Evolutionary conservation across 768 basidiomycete genomes (phyloP).

Genomic region (Boletus pseudo-olivaceus): DNA sequence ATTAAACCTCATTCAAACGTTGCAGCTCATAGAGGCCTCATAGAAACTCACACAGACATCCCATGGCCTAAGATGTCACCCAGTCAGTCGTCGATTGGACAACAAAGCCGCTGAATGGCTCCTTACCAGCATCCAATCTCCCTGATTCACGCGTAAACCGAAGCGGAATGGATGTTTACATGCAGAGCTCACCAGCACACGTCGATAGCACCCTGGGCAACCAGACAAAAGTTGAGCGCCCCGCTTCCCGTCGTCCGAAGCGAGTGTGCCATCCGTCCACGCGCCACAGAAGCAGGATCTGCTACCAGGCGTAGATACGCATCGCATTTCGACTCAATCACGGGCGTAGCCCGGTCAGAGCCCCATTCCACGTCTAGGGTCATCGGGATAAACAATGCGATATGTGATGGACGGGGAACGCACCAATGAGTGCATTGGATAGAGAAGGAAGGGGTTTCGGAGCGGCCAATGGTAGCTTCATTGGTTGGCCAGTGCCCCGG

Average conservation of each 20-base stretch:
- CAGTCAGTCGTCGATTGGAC: not conserved
- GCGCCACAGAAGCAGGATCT: constrained; percentile 49
- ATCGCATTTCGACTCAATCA: constrained; percentile 56
- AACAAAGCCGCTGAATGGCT: not conserved
- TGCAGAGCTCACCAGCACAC: constrained; percentile 65
- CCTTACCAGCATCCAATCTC: constrained; percentile 73
- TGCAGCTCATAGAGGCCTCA: not conserved
- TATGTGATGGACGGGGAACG: not conserved
- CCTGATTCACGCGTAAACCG: constrained; percentile 37
- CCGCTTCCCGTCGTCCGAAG: constrained; percentile 80
- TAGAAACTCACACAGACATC: constrained; percentile 64
- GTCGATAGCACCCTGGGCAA: constrained; percentile 88
- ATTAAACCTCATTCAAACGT: not conserved
- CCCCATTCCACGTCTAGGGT: constrained; percentile 83
- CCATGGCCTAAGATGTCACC: constrained; percentile 54
- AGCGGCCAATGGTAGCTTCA: constrained; percentile 60
- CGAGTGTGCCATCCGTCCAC: constrained; percentile 82
- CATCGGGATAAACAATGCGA: not conserved
- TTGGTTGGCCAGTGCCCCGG: constrained; percentile 39
- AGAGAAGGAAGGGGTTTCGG: constrained; percentile 64
- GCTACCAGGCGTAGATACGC: constrained; percentile 76
- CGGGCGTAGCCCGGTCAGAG: constrained; percentile 59
- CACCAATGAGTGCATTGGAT: constrained; percentile 71
- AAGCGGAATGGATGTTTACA: not conserved
- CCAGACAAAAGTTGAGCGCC: constrained; percentile 75